Evolutionary conservation across 306 rosid genomes (phyloP), one percentile per base, ranked within the genome.

Genomic region (Pyrus bretschneideri): DNA sequence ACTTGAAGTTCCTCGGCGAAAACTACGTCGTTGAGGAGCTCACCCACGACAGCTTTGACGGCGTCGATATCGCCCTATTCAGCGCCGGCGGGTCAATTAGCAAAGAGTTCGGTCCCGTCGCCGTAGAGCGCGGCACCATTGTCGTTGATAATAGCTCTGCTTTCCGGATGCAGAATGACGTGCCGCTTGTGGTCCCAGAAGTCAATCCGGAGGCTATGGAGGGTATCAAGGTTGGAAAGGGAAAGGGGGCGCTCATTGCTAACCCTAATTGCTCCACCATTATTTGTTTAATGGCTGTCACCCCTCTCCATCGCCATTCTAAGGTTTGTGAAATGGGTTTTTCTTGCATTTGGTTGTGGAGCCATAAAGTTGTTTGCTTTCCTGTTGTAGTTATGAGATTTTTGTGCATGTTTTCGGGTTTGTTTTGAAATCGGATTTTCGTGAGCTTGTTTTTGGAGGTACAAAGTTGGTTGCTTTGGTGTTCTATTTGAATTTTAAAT

Each of bases 181-280:
- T 95, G 29, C 98, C 98, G 0, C 77, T 95, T 80, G 98, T 95
- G 61, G 89, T 95, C n/a, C 99, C 99, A 0, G 99, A 95, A 74
- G 99, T 95, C 42, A 95, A 95, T 77, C 99, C 99, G 25, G 96
- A 92, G n/a, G 97, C 97, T 0, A 87, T 95, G 97, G 76, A 69
- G 4, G 80, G 87, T 9, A 92, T 95, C 69, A 90, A 87, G 79
- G 72, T 83, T 33, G 98, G 98, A 51, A 82, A 0, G 6, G 97
- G 97, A 13, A 91, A 89, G 67, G 99, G 99, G 17, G 93, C 93
- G 0, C 88, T 95, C 15, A 91, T 95, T 58, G 97, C 99, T 1
- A 95, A 95, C 82, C 99, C 99, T 15, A 95, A 95, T 88, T 95
- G 99, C 88, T 92, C 99, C 23, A 95, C 99, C 51, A 95, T 95